Conservation (phyloP, 2,329 filamentous ascomycete genomes). For the Phaeomoniella chlamydospora region DNA sequence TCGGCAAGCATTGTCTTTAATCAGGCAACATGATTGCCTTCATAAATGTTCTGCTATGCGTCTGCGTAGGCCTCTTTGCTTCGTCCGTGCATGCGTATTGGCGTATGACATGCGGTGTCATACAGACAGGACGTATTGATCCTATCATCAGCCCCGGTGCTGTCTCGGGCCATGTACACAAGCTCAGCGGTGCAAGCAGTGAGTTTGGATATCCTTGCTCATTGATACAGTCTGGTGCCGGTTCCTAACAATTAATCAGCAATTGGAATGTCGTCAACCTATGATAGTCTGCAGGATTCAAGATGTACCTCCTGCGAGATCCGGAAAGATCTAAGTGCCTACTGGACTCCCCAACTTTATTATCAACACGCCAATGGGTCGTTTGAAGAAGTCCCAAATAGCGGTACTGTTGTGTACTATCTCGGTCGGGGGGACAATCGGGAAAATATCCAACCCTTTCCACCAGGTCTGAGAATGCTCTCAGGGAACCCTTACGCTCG, state of each 20-base stretch:
- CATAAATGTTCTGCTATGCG: not conserved
- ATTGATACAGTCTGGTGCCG: not conserved
- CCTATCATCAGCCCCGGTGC: constrained; percentile 53
- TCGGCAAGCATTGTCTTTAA: not conserved
- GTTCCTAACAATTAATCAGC: constrained; percentile 28
- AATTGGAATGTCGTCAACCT: constrained; percentile 45
- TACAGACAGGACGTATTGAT: constrained; percentile 57
- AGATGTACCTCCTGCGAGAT: constrained; percentile 72
- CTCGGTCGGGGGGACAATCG: constrained; percentile 19
- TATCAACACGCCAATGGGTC: constrained; percentile 54
- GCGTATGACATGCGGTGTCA: constrained; percentile 70
- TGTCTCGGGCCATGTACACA: constrained; percentile 53
- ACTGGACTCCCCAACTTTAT: constrained; percentile 71
- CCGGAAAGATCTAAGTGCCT: constrained; percentile 66
- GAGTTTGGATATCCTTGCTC: constrained; percentile 21
- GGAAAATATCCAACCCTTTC: constrained; percentile 55
- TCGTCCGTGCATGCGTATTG: constrained; percentile 54
- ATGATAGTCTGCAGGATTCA: constrained; percentile 40
- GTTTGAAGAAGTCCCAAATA: constrained; percentile 17
- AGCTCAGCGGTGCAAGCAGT: constrained; percentile 64
- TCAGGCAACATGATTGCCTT: not conserved
- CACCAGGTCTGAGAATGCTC: constrained; percentile 64
- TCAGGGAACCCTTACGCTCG: constrained; percentile 46
- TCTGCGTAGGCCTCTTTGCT: not conserved
- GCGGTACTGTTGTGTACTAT: constrained; percentile 33